Percentiles rank a stretch among this genome's conserved stretches.
These are phyloP conservation scores for Lyophyllum atratum DNA, from an alignment of 768 basidiomycete species.

Conservation along the genomic window DNA sequence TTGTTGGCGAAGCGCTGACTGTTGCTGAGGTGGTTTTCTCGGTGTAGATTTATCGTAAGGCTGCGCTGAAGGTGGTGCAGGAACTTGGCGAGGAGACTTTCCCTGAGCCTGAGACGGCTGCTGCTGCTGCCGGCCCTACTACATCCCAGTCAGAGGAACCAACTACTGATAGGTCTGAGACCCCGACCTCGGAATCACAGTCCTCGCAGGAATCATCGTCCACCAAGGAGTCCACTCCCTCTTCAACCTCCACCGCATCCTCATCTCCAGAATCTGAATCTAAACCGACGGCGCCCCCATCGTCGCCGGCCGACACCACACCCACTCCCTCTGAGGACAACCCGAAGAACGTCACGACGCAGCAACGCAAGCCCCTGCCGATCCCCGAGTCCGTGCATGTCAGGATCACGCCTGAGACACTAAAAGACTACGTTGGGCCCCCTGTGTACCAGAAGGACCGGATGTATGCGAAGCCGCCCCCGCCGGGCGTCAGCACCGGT, in stretches of 20 bases:
- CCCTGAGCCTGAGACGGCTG: constrained; percentile 57
- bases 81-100: constrained; percentile 87
- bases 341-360: constrained; percentile 67
- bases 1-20: not conserved
- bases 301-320: constrained; percentile 22
- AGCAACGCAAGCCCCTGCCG: constrained; percentile 74
- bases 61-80: constrained; percentile 87
- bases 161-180: constrained; percentile 52
- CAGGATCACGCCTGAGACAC: constrained; percentile 78
- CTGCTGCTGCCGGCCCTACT: constrained; percentile 19
- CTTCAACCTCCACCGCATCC: constrained; percentile 6
- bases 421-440: constrained; percentile 97
- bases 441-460: constrained; percentile 94
- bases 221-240: constrained; percentile 5
- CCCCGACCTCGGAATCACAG: constrained; percentile 10
- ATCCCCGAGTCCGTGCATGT: constrained; percentile 82
- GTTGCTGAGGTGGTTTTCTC: not conserved
- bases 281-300: constrained; percentile 10
- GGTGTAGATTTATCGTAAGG: constrained; percentile 90
- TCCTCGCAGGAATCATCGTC: not conserved
- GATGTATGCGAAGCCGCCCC: constrained; percentile 79
- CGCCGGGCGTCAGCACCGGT: constrained; percentile 93
- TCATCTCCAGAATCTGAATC: constrained; percentile 14
- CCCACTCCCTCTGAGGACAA: constrained; percentile 16
- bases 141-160: constrained; percentile 33